phyloP scores from a whole-genome alignment of 106 monocot genomes.

The Apostasia shenzhenica region DNA sequence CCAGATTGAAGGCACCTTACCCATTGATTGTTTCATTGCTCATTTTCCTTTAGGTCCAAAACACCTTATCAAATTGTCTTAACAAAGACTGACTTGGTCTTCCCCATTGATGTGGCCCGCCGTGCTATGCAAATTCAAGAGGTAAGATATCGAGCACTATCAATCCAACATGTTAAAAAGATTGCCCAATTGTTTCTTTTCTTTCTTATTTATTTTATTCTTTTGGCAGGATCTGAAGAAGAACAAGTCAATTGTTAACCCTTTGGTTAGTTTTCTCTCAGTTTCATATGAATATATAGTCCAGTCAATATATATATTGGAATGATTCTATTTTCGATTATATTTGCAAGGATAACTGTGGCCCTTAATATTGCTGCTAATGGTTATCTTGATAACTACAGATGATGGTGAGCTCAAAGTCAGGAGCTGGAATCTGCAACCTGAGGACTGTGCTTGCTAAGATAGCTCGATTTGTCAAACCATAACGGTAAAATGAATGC shows the following conservation, averaged over 20 bases:
- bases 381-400: constrained; percentile 8
- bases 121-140: constrained; percentile 97
- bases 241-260: constrained; percentile 67
- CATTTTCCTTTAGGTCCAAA: constrained; percentile 39
- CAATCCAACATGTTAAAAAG: neutral
- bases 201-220: neutral
- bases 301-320: too few species aligned
- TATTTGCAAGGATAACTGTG: too few species aligned
- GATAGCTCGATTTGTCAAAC: constrained; percentile 70
- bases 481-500: constrained; percentile 16
- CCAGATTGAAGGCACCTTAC: too few species aligned
- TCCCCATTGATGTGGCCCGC: constrained; percentile 95
- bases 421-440: constrained; percentile 79
- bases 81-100: constrained; percentile 88
- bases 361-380: neutral
- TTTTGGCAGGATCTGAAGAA: constrained; percentile 57
- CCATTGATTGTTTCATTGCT: neutral
- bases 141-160: constrained; percentile 23
- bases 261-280: constrained; percentile 50
- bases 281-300: too few species aligned
- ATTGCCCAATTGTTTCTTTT: constrained; percentile 1
- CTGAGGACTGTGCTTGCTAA: constrained; percentile 71
- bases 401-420: constrained; percentile 97
- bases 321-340: too few species aligned
- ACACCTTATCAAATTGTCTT: constrained; percentile 92